Evolutionary conservation across 2,329 filamentous ascomycete genomes (phyloP).

Genomic region (Lecanosticta acicola): DNA sequence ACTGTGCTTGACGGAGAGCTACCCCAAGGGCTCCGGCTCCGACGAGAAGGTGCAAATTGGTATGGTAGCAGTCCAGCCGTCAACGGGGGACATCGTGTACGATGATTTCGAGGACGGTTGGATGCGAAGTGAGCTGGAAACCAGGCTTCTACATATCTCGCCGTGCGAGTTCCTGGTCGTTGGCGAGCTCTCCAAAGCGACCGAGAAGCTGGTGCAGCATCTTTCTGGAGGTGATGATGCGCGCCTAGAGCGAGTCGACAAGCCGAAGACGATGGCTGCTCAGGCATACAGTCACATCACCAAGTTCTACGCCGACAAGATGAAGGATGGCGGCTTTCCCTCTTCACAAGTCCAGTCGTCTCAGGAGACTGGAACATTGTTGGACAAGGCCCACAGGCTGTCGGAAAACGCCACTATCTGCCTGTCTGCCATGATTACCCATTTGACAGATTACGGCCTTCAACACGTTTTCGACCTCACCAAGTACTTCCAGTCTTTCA

Average conservation of each 20-base stretch:
- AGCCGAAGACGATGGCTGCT: slow-evolving; percentile 72
- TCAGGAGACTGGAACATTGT: slow-evolving; percentile 51
- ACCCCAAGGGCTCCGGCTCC: slow-evolving; percentile 71
- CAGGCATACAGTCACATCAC: slow-evolving; percentile 85
- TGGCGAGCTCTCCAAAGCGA: slow-evolving; percentile 81
- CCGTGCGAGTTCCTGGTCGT: slow-evolving; percentile 94
- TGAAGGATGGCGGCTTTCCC: slow-evolving; percentile 49
- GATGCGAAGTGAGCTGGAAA: slow-evolving; percentile 95
- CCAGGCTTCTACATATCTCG: slow-evolving; percentile 86
- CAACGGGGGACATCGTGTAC: slow-evolving; percentile 92
- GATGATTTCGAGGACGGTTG: slow-evolving; percentile 96
- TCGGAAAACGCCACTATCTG: slow-evolving; percentile 85
- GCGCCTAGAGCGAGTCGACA: slow-evolving; percentile 72
- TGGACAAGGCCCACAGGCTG: slow-evolving; percentile 81
- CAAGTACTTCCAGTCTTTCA: slow-evolving; percentile 96
- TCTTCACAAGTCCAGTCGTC: slow-evolving; percentile 40
- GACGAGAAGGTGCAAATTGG: slow-evolving; percentile 93
- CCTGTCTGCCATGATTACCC: slow-evolving; percentile 91
- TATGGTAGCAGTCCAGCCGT: slow-evolving; percentile 87
- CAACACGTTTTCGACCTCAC: slow-evolving; percentile 95
- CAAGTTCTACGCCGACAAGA: slow-evolving; percentile 83
- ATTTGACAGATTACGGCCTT: slow-evolving; percentile 84
- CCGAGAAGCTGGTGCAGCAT: slow-evolving; percentile 86
- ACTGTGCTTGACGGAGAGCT: slow-evolving; percentile 82
- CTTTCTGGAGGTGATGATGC: slow-evolving; percentile 84